Base-by-base conservation (phyloP, 2,329 filamentous ascomycete species). In the Aspergillus chevalieri region DNA sequence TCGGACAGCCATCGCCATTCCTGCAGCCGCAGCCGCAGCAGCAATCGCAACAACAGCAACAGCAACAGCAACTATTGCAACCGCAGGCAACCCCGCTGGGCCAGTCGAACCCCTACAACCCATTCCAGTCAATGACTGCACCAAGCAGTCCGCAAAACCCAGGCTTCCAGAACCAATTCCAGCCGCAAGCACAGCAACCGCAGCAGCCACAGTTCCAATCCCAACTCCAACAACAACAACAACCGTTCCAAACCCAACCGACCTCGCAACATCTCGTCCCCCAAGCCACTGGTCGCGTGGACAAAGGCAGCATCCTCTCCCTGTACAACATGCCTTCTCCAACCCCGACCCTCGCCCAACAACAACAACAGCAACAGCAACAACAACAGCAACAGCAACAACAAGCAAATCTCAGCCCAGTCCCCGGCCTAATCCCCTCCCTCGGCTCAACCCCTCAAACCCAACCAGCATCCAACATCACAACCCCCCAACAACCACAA, bases 301-400 rank as follows among this genome's bases (percentile, higher is more conserved):
- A 76, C 51, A 77, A 75, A 55, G 68, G 65, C 34, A 71, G 68
- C 46, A 76, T 76, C 43, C 63, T 76, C 33, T 69, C 74, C 12
- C 60, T 76, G 10, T 76, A 75, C 54, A 74, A 71, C 48, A 65
- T 75, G 47, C 68, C 72, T 12, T 64, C 68, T 15, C 56, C 68
- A 7, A 61, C 66, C 48, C 60, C 68, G 38, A 57, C 66, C 1
- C 68, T 68, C 15, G 60, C 64, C 24, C 61, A 71, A 52, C 67
- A 70, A 50, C 57, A 61, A 19, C 51, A 54, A 39, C 60, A 52
- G 33, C 58, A 57, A 50, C 63, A 59, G 47, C 51, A 36, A 42
- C 49, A 61, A 21, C 51, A 59, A 48, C 51, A 34, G n/a, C n/a
- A 54, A 41, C 60, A 52, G 30, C 57, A 57, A 51, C 62, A 59